Percentiles rank a stretch among this genome's conserved stretches.
Conservation (phyloP, 345 rosid species). For the Cardamine occulta region DNA sequence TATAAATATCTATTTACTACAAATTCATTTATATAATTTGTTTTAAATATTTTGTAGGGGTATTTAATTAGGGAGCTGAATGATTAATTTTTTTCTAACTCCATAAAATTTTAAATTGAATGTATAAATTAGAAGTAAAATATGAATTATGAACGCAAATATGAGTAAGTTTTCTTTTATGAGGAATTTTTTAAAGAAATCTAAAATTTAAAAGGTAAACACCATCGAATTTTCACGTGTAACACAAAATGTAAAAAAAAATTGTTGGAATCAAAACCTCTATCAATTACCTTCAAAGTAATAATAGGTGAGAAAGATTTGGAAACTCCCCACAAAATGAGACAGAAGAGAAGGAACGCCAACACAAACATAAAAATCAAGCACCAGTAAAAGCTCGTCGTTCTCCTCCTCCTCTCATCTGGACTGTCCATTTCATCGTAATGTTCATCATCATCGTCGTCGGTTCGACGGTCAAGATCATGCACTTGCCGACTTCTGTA, state of each 20-base stretch:
- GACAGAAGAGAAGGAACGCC: slow-evolving; percentile 64
- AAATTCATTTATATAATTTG: not conserved
- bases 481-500: slow-evolving; percentile 58
- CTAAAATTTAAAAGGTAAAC: not conserved
- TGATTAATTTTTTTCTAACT: not conserved
- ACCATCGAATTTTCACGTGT: not conserved
- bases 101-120: not conserved
- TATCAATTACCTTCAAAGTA: slow-evolving; percentile 56
- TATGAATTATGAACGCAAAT: not conserved
- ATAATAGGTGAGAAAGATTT: slow-evolving; percentile 68
- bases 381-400: slow-evolving; percentile 55
- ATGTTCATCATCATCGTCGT: slow-evolving; percentile 41
- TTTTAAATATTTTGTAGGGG: no score
- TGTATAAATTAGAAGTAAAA: not conserved
- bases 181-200: no score
- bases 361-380: slow-evolving; percentile 56
- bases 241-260: not conserved
- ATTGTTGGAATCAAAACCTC: not conserved
- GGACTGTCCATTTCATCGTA: slow-evolving; percentile 39
- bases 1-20: not conserved
- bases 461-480: slow-evolving; percentile 20
- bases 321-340: slow-evolving; percentile 87
- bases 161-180: no score
- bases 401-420: slow-evolving; percentile 30
- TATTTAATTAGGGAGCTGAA: not conserved